Base-by-base conservation (phyloP, 352 stramenopile genomes). In the Bremia lactucae region DNA sequence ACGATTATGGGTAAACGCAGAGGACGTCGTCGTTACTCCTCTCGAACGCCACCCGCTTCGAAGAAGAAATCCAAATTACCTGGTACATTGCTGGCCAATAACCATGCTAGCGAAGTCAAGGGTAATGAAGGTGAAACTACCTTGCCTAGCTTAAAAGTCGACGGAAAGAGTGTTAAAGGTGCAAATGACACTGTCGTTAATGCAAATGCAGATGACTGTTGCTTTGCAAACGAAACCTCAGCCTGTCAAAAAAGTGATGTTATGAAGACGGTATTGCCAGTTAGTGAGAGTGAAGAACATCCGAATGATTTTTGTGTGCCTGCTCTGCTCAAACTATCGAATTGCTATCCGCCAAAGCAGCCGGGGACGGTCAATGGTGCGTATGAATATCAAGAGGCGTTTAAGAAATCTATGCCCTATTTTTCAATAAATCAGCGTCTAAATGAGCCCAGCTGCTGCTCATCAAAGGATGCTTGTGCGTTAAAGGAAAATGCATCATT, bases 61-160 rank as follows among this genome's bases (percentile, higher is more conserved):
- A 34, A 29, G 15, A 42, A n/a, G n/a, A n/a, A 14, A 16, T 4
- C 8, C 8, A 34, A 59, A 28, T 29, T 23, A 4, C 6, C 16
- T 15, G 23, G 33, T 3, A 8, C 36, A n/a, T 48, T 21, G 20
- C 42, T 26, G 9, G 26, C 15, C 16, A 14, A 10, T 6, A 47
- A 25, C 31, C 49, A 31, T 31, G 47, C 46, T 25, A 36, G n/a
- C 16, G 13, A 10, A 9, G 19, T 31, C 23, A 62, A 59, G 37
- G 59, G 51, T 25, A 54, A 68, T 22, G 50, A 26, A 0, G 35
- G 38, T n/a, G 55, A 65, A 13, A 58, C 55, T n/a, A 26, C 38
- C 4, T 36, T 26, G 15, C 63, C 55, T 6, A 58, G 45, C 15
- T 57, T 52, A 24, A 60, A 47, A 18, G 28, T 48, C 10, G 41